These are phyloP conservation scores for Phialocephala subalpina DNA, from an alignment of 2,329 filamentous ascomycete genomes.

Conservation along the genomic window DNA sequence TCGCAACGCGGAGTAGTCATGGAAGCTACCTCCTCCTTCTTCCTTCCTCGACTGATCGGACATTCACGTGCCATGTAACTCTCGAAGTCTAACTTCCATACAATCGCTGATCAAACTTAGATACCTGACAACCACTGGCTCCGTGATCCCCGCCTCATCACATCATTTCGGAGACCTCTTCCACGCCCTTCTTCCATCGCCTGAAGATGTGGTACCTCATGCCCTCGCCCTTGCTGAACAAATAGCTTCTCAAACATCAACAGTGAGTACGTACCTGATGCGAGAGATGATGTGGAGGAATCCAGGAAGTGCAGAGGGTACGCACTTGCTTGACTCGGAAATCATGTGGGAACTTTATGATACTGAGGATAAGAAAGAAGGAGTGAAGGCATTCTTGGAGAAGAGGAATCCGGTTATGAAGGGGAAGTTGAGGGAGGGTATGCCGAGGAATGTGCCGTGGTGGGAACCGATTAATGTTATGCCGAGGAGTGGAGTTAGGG, in stretches of 20 bases:
- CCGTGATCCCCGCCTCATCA: conserved; percentile 59
- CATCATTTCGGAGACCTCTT: conserved; percentile 52
- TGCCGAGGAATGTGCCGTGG: conserved; percentile 64
- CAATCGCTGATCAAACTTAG: not conserved
- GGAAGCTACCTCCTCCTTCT: conserved; percentile 76
- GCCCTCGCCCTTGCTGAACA: conserved; percentile 72
- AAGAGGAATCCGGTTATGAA: conserved; percentile 63
- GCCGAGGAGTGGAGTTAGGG: too few relatives aligned
- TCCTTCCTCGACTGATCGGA: conserved; percentile 74
- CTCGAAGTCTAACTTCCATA: not conserved
- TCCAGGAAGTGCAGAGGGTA: conserved; percentile 66
- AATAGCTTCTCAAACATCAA: conserved; percentile 69
- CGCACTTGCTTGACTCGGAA: conserved; percentile 72
- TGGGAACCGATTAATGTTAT: conserved; percentile 49
- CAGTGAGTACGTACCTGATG: conserved; percentile 70
- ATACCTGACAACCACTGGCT: conserved; percentile 68
- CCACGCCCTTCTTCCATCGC: not conserved
- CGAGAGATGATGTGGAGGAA: conserved; percentile 72
- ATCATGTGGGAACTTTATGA: conserved; percentile 66
- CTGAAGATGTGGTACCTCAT: conserved; percentile 57
- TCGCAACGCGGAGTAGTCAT: conserved; percentile 71
- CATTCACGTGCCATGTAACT: conserved; percentile 64
- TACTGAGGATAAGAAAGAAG: conserved; percentile 62
- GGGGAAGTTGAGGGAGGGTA: conserved; percentile 59
- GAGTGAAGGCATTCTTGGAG: conserved; percentile 59